Base-by-base conservation (phyloP, 768 basidiomycete species). In the Panaeolus cyanescens region DNA sequence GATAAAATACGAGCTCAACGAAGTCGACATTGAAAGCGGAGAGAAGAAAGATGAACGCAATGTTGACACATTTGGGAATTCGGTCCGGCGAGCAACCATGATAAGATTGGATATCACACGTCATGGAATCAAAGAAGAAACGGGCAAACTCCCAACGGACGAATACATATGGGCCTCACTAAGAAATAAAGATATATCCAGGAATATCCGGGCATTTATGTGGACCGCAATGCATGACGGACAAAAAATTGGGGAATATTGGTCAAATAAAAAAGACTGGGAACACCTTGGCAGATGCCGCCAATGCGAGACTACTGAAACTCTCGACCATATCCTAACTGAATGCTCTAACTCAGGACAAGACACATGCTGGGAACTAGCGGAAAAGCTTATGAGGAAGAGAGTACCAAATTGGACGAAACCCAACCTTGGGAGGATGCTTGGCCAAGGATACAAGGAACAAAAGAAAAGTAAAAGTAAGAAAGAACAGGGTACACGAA, bases 161-260 rank as follows among this genome's bases (percentile, higher is more conserved):
- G 20, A 45, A 45, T 8, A 40, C 15, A 62, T 69, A 2, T 69
- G 68, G 66, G 9, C 1, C 0, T 31, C 59, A 0, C 22, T 65
- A 22, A 56, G 54, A 42, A 50, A 59, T 15, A 40, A 45, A 10
- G 33, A 39, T 9, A 30, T 68, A n/a, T 15, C 62, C 4, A 58
- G 59, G 28, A 63, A 61, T 20, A 31, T 56, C 10, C 17, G 28
- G 37, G 45, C 62, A 28, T 69, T 67, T 32, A 9, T 65, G n/a
- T 69, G 64, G 66, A 69, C 63, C 55, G 55, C 45, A 17, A 56
- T 67, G 10, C 64, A 68, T 19, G 59, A 66, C 30, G 62, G 63
- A 36, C 34, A 64, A n/a, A 61, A 59, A 22, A 39, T 60, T 10
- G 65, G 65, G 30, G 32, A 8, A 2, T 64, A 55, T 9, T 64